phyloP scores from a whole-genome alignment of 345 rosid genomes.

The Salix brachista region DNA sequence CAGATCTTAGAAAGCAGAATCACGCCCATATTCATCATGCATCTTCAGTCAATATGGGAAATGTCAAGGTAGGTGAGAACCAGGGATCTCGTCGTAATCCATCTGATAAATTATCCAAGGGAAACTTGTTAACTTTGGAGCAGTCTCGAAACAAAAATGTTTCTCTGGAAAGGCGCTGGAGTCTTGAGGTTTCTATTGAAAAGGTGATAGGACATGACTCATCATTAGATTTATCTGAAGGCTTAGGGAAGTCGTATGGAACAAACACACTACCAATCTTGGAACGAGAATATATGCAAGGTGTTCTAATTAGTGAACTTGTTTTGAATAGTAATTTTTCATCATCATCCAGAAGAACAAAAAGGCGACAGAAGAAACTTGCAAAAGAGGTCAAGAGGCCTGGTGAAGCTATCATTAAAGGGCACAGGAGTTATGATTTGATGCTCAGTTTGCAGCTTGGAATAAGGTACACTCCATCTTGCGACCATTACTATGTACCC shows the following conservation, averaged over 20 bases:
- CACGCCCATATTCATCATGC: slow-evolving; percentile 54
- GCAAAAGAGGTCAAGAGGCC: slow-evolving; percentile 82
- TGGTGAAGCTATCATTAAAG: slow-evolving; percentile 92
- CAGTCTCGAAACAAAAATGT: slow-evolving; percentile 66
- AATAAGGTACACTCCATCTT: slow-evolving; percentile 51
- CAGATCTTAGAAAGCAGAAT: slow-evolving; percentile 70
- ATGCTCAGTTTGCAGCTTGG: slow-evolving; percentile 97
- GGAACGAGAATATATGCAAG: slow-evolving; percentile 98
- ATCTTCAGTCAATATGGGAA: slow-evolving; percentile 64
- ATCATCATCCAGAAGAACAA: slow-evolving; percentile 69
- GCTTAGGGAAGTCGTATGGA: slow-evolving; percentile 35
- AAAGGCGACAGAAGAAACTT: slow-evolving; percentile 57
- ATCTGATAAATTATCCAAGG: slow-evolving; percentile 52
- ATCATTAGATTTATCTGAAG: slow-evolving; percentile 47
- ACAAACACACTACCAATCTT: slow-evolving; percentile 50
- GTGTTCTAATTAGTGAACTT: slow-evolving; percentile 85
- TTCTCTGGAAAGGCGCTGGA: slow-evolving; percentile 91
- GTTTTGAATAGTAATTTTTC: slow-evolving; percentile 68
- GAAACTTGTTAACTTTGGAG: slow-evolving; percentile 70
- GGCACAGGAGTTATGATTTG: slow-evolving; percentile 94
- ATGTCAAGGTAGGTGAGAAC: slow-evolving; percentile 45
- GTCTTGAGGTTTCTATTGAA: slow-evolving; percentile 95
- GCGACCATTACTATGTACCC: not conserved
- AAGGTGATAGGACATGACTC: slow-evolving; percentile 84
- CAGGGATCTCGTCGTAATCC: slow-evolving; percentile 35